Conservation (phyloP, 2,329 filamentous ascomycete species). For the Hypoxylon sp. region DNA sequence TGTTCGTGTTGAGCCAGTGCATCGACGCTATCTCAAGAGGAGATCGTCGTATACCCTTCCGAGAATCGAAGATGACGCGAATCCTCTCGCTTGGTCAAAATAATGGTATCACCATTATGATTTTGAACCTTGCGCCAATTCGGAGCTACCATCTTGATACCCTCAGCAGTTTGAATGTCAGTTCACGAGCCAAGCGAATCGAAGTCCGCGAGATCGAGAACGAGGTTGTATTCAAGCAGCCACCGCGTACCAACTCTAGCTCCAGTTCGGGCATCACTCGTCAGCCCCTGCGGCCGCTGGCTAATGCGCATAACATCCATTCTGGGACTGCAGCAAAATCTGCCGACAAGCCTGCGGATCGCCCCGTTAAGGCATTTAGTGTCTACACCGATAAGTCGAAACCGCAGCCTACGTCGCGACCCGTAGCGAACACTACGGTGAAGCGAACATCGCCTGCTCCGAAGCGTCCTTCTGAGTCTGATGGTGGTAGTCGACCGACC, state of each 20-base stretch:
- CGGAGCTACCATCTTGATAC: slow-evolving; percentile 95
- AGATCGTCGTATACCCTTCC: slow-evolving; percentile 86
- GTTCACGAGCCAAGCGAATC: slow-evolving; percentile 95
- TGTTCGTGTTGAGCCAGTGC: slow-evolving; percentile 94
- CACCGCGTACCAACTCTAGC: slow-evolving; percentile 68
- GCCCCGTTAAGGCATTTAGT: slow-evolving; percentile 85
- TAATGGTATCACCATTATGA: slow-evolving; percentile 96
- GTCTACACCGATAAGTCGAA: slow-evolving; percentile 85
- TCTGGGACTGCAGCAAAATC: slow-evolving; percentile 68
- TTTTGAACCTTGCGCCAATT: slow-evolving; percentile 92
- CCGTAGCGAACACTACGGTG: slow-evolving; percentile 46
- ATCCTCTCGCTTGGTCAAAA: slow-evolving; percentile 95
- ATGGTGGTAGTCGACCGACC: slow-evolving; percentile 53
- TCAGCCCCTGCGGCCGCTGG: slow-evolving; percentile 84
- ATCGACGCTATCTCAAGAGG: slow-evolving; percentile 90
- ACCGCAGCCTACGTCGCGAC: slow-evolving; percentile 54
- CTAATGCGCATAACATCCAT: slow-evolving; percentile 81
- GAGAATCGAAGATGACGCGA: slow-evolving; percentile 97
- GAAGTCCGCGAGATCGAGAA: slow-evolving; percentile 97
- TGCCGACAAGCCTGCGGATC: slow-evolving; percentile 69
- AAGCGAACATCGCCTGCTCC: slow-evolving; percentile 50
- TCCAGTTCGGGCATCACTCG: slow-evolving; percentile 63
- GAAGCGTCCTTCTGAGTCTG: slow-evolving; percentile 63
- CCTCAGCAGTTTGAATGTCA: slow-evolving; percentile 92
- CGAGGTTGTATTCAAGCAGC: slow-evolving; percentile 87